Percentiles rank a stretch among this genome's conserved stretches.
Conservation (phyloP, 768 basidiomycete species). For the Rhizopogon sp. region DNA sequence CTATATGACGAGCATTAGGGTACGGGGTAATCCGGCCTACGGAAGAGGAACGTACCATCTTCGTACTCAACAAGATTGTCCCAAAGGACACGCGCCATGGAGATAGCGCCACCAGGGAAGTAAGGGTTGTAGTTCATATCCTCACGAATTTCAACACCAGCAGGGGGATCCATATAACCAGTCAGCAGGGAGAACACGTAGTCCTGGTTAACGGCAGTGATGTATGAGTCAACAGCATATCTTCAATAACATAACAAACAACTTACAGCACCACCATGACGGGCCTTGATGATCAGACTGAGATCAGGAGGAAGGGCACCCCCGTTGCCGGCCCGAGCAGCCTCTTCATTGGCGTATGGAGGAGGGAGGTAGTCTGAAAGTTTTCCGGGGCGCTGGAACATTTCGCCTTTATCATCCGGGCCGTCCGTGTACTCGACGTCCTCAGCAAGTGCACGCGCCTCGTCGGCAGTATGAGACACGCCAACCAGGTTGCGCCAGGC, state of each 20-base stretch:
- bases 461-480: conserved; percentile 92
- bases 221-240: conserved; percentile 3
- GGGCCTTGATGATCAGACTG: conserved; percentile 95
- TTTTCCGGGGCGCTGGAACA: conserved; percentile 99
- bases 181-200: conserved; percentile 97
- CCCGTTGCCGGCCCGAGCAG: conserved; percentile 88
- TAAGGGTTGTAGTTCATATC: conserved; percentile 99
- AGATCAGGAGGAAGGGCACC: conserved; percentile 98
- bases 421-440: conserved; percentile 97
- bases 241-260: not conserved
- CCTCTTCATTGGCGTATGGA: conserved; percentile 97
- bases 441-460: conserved; percentile 88
- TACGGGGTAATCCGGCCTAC: not conserved
- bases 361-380: conserved; percentile 94
- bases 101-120: conserved; percentile 98
- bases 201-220: conserved; percentile 50
- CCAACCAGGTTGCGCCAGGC: conserved; percentile 99
- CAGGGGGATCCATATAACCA: conserved; percentile 94
- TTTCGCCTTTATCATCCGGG: conserved; percentile 90
- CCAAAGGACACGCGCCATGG: conserved; percentile 95
- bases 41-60: conserved; percentile 55
- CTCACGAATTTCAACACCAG: conserved; percentile 90
- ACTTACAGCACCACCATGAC: conserved; percentile 92
- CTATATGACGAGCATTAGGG: conserved; percentile 32
- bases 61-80: conserved; percentile 97